Base-by-base conservation (phyloP, 257 asterid genomes). In the Echites panduratus region DNA sequence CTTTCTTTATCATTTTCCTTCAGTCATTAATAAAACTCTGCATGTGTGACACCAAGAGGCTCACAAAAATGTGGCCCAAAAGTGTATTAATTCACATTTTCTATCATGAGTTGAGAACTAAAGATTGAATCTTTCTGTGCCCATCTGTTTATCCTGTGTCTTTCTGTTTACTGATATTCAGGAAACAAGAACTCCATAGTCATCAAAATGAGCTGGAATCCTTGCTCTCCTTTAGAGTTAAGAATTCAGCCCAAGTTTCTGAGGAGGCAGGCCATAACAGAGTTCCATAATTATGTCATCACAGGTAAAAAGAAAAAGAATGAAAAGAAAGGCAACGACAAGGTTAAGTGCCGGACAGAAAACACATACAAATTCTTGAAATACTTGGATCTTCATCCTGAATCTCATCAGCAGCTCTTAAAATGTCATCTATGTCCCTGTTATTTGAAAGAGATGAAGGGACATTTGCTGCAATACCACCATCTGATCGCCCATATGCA, bases 351-450 rank as follows among this genome's bases (percentile, higher is more conserved):
- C 59, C 41, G 50, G 35, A 50, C 71, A 50, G 53, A 9, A 27
- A 82, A 35, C 61, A 79, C 91, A 22, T 88, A 93, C 97, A 69
- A 26, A 94, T 87, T 85, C 97, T 87, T 68, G 99, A 83, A 76
- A 94, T 73, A 83, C 68, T 88, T 8, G 99, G 97, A 82, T 87
- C 96, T 26, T 89, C 97, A 16, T 86, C 95, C 80, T 94, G 97
- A 78, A 94, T 91, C 81, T 89, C 99, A 70, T 94, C 99, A 0
- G 99, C 99, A 71, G 97, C 96, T 85, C 99, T 82, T 66, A 94
- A 75, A 73, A 94, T 91, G 86, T 88, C 96, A 70, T 94, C 97
- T 77, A 94, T 94, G 79, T 91, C 96, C 82, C 84, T 83, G 86
- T 94, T 84, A 70, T 84, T 89, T 52, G 90, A 91, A 75, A 94